Conservation (phyloP, 1,284 basidiomycete genomes). For the Phellinidium pouzarii region DNA sequence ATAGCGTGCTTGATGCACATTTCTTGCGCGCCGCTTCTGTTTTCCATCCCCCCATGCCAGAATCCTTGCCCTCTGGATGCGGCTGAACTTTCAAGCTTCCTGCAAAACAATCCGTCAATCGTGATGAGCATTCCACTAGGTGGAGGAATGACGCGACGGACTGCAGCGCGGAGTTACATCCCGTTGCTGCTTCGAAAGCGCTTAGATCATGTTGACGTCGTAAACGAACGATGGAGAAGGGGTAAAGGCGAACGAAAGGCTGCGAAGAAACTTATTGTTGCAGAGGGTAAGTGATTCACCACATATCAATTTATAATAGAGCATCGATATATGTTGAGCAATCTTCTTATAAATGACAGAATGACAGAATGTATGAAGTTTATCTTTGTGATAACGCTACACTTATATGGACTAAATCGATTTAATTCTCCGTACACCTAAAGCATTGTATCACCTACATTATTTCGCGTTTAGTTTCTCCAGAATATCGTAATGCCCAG, state of each 20-base stretch:
- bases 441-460: neutral
- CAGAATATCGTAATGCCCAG: conserved; percentile 74
- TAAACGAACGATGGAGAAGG: conserved; percentile 72
- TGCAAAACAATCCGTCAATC: conserved; percentile 8
- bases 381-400: neutral
- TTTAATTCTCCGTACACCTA: neutral
- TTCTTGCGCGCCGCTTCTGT: conserved; percentile 50
- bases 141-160: conserved; percentile 59
- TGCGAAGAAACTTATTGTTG: conserved; percentile 20
- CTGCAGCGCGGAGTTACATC: conserved; percentile 46
- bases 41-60: conserved; percentile 36
- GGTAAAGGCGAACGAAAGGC: conserved; percentile 46
- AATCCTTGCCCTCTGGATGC: conserved; percentile 2
- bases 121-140: conserved; percentile 63
- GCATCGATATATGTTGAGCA: too few relatives aligned
- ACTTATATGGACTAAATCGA: neutral
- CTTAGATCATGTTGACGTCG: conserved; percentile 61
- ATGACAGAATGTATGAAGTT: neutral
- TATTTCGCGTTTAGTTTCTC: conserved; percentile 19
- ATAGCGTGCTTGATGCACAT: conserved; percentile 52
- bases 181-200: conserved; percentile 61
- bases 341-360: neutral
- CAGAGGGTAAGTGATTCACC: conserved; percentile 11
- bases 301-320: too few relatives aligned
- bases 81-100: neutral